Conservation (phyloP, 1,284 basidiomycete genomes). For the Phaffia rhodozyma region DNA sequence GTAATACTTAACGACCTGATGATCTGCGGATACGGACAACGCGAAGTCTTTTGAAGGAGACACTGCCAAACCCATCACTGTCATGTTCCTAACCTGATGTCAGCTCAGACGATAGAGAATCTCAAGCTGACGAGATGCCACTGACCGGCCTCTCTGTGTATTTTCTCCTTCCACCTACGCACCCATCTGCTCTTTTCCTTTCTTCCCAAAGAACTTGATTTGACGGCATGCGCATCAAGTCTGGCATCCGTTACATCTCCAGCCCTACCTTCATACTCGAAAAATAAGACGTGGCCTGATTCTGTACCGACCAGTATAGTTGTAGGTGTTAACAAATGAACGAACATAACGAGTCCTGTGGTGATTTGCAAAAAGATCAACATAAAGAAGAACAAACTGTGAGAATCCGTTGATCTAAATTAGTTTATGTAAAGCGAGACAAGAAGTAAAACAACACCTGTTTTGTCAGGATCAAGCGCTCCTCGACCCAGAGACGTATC, state of each 20-base stretch:
- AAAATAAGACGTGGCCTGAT: conserved; percentile 59
- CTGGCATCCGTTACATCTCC: conserved; percentile 21
- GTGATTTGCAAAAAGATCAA: neutral
- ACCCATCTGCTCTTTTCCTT: conserved; percentile 48
- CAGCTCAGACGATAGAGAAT: neutral
- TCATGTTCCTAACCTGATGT: neutral
- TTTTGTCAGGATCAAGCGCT: conserved; percentile 6
- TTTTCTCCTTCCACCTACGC: conserved; percentile 51
- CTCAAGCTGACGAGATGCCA: conserved; percentile 13
- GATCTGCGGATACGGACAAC: conserved; percentile 70
- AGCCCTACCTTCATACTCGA: conserved; percentile 38
- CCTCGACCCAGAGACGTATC: conserved; percentile 10
- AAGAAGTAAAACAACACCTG: neutral
- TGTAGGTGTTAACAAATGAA: conserved; percentile 49
- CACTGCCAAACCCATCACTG: conserved; percentile 76
- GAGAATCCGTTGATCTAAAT: neutral
- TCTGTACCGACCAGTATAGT: conserved; percentile 63
- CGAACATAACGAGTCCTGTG: conserved; percentile 69
- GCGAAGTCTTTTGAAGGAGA: conserved; percentile 50
- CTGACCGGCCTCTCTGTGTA: conserved; percentile 67
- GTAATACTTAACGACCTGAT: conserved; percentile 58
- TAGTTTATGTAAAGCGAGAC: neutral
- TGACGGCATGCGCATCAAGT: conserved; percentile 15
- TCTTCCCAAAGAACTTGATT: conserved; percentile 1
- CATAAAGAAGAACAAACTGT: too few species aligned